Evolutionary conservation across 2,329 filamentous ascomycete species (phyloP).

Genomic region (Hymenotorrendiella dingleyae): DNA sequence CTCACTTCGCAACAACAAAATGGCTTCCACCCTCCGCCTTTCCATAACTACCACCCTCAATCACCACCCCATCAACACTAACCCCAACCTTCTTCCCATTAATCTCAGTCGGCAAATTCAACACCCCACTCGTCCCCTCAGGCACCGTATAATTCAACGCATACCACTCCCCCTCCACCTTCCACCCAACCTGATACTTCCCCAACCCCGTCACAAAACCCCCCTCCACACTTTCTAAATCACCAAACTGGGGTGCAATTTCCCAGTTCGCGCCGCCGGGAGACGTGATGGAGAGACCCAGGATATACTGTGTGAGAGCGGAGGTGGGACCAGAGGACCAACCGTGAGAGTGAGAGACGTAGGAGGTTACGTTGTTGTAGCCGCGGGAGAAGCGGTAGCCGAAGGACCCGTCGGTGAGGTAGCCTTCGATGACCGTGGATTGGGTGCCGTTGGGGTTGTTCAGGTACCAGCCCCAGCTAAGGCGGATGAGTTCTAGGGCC

Average conservation of each 20-base stretch:
- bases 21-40: neutral
- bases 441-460: constrained; percentile 50
- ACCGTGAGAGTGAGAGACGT: constrained; percentile 43
- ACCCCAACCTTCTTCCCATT: neutral
- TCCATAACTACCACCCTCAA: neutral
- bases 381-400: constrained; percentile 48
- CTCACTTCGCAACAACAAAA: neutral
- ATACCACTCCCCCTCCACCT: constrained; percentile 21
- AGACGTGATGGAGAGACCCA: constrained; percentile 36
- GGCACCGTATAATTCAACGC: constrained; percentile 12
- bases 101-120: constrained; percentile 8
- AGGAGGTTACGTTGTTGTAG: constrained; percentile 39
- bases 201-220: constrained; percentile 36
- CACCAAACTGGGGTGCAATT: constrained; percentile 36
- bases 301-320: constrained; percentile 37
- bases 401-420: constrained; percentile 48
- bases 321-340: constrained; percentile 43
- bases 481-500: constrained; percentile 49
- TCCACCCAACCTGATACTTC: constrained; percentile 32
- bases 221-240: constrained; percentile 34
- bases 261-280: constrained; percentile 33
- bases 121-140: constrained; percentile 7
- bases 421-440: constrained; percentile 54
- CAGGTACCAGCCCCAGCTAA: constrained; percentile 57
- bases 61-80: neutral